phyloP scores from a whole-genome alignment of 1,284 basidiomycete genomes.

The Cutaneotrichosporon spelunceum region DNA sequence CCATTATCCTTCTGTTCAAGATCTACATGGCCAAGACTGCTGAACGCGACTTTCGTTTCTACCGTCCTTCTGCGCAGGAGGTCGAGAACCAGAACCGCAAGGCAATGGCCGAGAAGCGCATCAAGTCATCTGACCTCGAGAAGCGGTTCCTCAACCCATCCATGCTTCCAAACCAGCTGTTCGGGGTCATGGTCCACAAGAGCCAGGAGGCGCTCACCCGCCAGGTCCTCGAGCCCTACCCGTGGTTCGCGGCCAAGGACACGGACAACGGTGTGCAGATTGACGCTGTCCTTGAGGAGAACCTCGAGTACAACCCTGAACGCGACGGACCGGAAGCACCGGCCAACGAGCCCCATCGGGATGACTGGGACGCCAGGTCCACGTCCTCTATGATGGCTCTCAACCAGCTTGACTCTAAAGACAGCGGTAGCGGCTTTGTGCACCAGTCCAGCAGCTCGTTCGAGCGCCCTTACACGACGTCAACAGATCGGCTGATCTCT shows the following conservation, averaged over 20 bases:
- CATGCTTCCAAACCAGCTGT: conserved; percentile 50
- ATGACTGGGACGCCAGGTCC: conserved; percentile 45
- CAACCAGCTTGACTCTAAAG: conserved; percentile 8
- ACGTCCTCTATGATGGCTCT: conserved; percentile 35
- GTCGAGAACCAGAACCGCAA: conserved; percentile 39
- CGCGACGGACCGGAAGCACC: conserved; percentile 40
- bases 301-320: conserved; percentile 50
- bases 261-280: conserved; percentile 41
- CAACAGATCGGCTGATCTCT: conserved; percentile 40
- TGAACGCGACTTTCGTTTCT: conserved; percentile 71
- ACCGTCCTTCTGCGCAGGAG: conserved; percentile 52
- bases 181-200: conserved; percentile 53
- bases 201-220: conserved; percentile 46
- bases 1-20: conserved; percentile 76
- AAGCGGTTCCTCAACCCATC: conserved; percentile 56
- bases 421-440: background rate
- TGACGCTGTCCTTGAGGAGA: conserved; percentile 50
- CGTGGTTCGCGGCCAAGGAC: conserved; percentile 47
- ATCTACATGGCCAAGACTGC: conserved; percentile 68
- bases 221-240: conserved; percentile 46
- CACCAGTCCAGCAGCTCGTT: conserved; percentile 1
- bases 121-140: conserved; percentile 52
- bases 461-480: conserved; percentile 26
- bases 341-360: conserved; percentile 25
- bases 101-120: conserved; percentile 43